Percentiles rank a stretch among this genome's conserved stretches.
Conservation (phyloP, 2,329 filamentous ascomycete species). For the Paecilomyces niveus region DNA sequence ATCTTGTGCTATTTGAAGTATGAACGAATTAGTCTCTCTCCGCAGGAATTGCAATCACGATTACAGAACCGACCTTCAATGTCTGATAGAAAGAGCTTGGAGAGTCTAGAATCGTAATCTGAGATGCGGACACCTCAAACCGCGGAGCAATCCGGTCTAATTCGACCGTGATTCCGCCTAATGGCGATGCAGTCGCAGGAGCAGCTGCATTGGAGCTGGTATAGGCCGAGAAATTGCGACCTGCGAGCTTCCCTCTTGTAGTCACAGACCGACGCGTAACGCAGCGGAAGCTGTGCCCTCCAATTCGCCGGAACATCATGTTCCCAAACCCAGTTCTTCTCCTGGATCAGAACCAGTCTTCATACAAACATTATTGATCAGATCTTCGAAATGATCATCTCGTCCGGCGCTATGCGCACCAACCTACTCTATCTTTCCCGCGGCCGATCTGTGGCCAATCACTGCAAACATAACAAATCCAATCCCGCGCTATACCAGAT, state of each 20-base stretch:
- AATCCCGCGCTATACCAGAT: constrained; percentile 17
- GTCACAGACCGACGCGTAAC: constrained; percentile 22
- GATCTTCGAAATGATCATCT: not conserved
- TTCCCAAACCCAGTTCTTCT: constrained; percentile 3
- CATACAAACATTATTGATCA: not conserved
- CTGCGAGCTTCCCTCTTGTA: constrained; percentile 19
- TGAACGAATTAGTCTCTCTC: constrained; percentile 2
- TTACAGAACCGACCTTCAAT: constrained; percentile 58
- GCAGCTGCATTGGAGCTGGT: constrained; percentile 17
- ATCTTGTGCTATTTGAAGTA: constrained; percentile 62
- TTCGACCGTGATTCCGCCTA: constrained; percentile 61
- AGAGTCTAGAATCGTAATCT: constrained; percentile 70
- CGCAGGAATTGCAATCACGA: constrained; percentile 3
- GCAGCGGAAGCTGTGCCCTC: constrained; percentile 30
- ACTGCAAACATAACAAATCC: constrained; percentile 31
- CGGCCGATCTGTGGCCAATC: not conserved
- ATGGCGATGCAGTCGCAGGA: constrained; percentile 33
- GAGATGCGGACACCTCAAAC: constrained; percentile 74
- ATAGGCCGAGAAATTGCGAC: constrained; percentile 33
- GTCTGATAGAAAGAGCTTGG: constrained; percentile 88
- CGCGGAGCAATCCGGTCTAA: constrained; percentile 85
- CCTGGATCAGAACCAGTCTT: not conserved
- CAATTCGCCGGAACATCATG: constrained; percentile 34
- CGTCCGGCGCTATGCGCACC: not conserved
- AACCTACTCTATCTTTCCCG: not conserved